Evolutionary conservation across 176 grass and related monocot genomes (phyloP), one percentile per base, ranked within the genome.

Genomic region (Avena insularis): DNA sequence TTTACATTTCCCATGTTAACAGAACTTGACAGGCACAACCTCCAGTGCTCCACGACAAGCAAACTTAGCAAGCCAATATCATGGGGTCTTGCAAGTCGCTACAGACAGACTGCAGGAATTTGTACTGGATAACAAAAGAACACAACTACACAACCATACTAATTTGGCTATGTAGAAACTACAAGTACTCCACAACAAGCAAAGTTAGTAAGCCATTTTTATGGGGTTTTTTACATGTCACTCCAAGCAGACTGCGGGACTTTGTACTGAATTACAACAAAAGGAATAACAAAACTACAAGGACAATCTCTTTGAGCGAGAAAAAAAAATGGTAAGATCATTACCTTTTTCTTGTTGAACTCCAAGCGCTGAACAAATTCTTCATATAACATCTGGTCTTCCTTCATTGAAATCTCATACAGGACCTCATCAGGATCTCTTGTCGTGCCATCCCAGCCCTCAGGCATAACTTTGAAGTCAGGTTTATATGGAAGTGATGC

Each of bases 261-360:
- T 59, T 48, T 79, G 5, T 33, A 59, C 16, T 10, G 20, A 12
- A 86, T 58, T 40, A 86, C 51, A 78, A 56, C 11, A 31, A 67
- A 76, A 75, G 1, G 40, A 43, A 43, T 20, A 62, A 12, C 45
- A 65, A 60, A 8, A 76, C 19, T 31, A 55, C 9, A 83, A 12
- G 43, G 10, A 61, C 38, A 62, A 56, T 29, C 78, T 61, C 65
- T 61, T 61, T 48, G 2, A 62, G 67, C 12, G 25, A 10, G 45
- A 2, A 14, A 80, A 80, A 10, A 17, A n/a, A 86, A 70, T 80
- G 54, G 54, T 61, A 50, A 73, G 62, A 9, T 63, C 46, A 21
- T 84, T 87, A 91, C 97, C 82, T 99, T 97, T 84, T 99, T 99
- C 89, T 99, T 99, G 81, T 97, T 99, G 81, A 99, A 99, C 38